A percentile compares a stretch with the other conserved stretches of the same genome.
These are phyloP conservation scores for Chernovozyma aurita DNA, from an alignment of 1,139 yeast species.

Conservation along the genomic window DNA sequence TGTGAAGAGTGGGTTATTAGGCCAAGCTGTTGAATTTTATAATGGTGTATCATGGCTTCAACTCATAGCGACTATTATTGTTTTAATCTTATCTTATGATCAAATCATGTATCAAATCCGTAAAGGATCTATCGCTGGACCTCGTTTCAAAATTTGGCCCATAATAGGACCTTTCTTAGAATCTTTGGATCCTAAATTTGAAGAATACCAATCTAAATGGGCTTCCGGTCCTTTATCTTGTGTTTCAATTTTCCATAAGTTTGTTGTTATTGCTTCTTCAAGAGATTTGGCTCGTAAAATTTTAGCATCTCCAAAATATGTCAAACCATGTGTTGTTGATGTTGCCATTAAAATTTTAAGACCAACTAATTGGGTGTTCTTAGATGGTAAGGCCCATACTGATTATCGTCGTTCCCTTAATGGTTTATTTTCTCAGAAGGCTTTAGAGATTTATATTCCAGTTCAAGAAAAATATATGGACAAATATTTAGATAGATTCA, in stretches of 20 bases:
- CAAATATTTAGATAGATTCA: constrained; percentile 64
- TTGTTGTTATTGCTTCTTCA: constrained; percentile 89
- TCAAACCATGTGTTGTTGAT: constrained; percentile 96
- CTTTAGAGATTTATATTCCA: constrained; percentile 80
- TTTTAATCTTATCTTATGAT: constrained; percentile 62
- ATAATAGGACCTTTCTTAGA: constrained; percentile 94
- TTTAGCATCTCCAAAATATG: constrained; percentile 77
- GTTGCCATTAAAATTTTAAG: constrained; percentile 90
- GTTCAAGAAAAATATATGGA: constrained; percentile 82
- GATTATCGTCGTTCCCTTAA: constrained; percentile 90
- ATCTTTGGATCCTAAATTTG: constrained; percentile 93
- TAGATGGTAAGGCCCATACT: constrained; percentile 91
- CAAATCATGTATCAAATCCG: constrained; percentile 72
- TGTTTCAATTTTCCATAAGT: constrained; percentile 96
- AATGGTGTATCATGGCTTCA: constrained; percentile 41
- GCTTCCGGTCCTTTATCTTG: constrained; percentile 89
- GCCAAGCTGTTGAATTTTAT: constrained; percentile 7
- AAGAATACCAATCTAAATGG: constrained; percentile 91
- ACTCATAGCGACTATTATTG: constrained; percentile 44
- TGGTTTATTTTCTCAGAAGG: constrained; percentile 80
- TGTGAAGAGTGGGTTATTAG: constrained; percentile 2
- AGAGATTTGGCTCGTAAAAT: constrained; percentile 90
- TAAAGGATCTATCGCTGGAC: constrained; percentile 91
- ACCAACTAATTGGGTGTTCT: constrained; percentile 95
- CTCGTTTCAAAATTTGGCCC: constrained; percentile 83